Evolutionary conservation across 192 early-diverging fungal genomes (phyloP).

Genomic region (Funneliformis mosseae): DNA sequence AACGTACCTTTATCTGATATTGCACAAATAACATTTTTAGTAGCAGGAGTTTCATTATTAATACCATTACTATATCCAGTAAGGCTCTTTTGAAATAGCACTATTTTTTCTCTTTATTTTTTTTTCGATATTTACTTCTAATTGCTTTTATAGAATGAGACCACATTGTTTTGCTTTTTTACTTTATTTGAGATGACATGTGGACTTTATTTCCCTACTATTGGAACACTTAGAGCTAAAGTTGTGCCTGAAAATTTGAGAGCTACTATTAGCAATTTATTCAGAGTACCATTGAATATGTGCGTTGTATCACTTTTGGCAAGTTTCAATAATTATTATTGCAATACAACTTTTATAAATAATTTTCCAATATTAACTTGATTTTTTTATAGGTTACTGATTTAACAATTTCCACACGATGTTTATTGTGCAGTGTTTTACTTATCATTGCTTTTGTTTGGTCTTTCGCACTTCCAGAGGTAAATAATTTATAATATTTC

Average conservation of each 20-base stretch:
- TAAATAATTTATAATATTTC: neutral
- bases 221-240: conserved; percentile 53
- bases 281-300: conserved; percentile 68
- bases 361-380: neutral
- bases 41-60: conserved; percentile 9
- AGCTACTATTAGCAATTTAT: conserved; percentile 59
- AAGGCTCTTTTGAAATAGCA: neutral
- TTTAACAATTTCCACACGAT: neutral
- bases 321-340: neutral
- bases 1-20: conserved; percentile 21
- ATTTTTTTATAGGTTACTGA: neutral
- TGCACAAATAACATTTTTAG: neutral
- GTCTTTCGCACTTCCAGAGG: conserved; percentile 15
- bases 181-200: conserved; percentile 58
- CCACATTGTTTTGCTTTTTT: conserved; percentile 44
- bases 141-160: conserved; percentile 27
- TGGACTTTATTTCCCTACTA: conserved; percentile 59
- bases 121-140: neutral
- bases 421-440: conserved; percentile 10
- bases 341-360: neutral
- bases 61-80: neutral
- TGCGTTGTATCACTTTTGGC: conserved; percentile 37
- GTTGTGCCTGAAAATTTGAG: conserved; percentile 59
- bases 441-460: conserved; percentile 20
- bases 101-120: too few species aligned